Evolutionary conservation across 345 rosid genomes (phyloP).

Genomic region (Citrus glauca): DNA sequence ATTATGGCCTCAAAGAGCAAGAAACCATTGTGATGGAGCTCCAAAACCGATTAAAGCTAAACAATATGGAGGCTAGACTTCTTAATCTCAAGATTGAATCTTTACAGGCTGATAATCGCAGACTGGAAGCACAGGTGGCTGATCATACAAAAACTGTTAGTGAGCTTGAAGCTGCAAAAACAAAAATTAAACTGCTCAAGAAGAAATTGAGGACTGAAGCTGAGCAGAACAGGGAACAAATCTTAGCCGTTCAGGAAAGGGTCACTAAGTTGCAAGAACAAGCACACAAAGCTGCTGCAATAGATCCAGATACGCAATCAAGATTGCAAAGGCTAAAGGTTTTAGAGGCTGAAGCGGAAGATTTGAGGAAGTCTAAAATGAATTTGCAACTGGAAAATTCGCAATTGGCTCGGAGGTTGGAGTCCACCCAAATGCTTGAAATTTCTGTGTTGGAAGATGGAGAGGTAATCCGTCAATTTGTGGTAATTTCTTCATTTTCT

Average conservation of each 20-base stretch:
- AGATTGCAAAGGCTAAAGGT: slow-evolving; percentile 51
- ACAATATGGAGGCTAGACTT: slow-evolving; percentile 67
- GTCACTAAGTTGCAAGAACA: slow-evolving; percentile 63
- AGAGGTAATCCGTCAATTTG: slow-evolving; percentile 35
- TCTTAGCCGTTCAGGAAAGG: slow-evolving; percentile 54
- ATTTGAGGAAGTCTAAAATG: slow-evolving; percentile 52
- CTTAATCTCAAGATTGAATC: slow-evolving; percentile 69
- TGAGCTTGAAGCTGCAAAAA: slow-evolving; percentile 59
- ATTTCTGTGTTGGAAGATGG: slow-evolving; percentile 52
- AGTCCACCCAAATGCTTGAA: slow-evolving; percentile 41
- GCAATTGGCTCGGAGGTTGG: slow-evolving; percentile 37
- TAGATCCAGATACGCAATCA: slow-evolving; percentile 29
- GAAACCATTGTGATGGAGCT: slow-evolving; percentile 70
- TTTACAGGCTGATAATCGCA: slow-evolving; percentile 58
- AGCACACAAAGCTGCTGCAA: slow-evolving; percentile 34
- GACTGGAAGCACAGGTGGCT: slow-evolving; percentile 51
- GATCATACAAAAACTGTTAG: slow-evolving; percentile 45
- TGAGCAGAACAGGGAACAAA: slow-evolving; percentile 67
- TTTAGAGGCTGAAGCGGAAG: slow-evolving; percentile 62
- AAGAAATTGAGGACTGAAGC: slow-evolving; percentile 65
- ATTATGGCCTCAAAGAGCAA: slow-evolving; percentile 82
- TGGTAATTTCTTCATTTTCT: neutral
- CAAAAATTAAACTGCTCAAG: slow-evolving; percentile 54
- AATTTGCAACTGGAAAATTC: slow-evolving; percentile 49
- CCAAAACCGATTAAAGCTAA: slow-evolving; percentile 70